Percentiles rank a stretch among this genome's conserved stretches.
phyloP scores from a whole-genome alignment of 495 filamentous ascomycete genomes.

The Penicillium mononematosum region DNA sequence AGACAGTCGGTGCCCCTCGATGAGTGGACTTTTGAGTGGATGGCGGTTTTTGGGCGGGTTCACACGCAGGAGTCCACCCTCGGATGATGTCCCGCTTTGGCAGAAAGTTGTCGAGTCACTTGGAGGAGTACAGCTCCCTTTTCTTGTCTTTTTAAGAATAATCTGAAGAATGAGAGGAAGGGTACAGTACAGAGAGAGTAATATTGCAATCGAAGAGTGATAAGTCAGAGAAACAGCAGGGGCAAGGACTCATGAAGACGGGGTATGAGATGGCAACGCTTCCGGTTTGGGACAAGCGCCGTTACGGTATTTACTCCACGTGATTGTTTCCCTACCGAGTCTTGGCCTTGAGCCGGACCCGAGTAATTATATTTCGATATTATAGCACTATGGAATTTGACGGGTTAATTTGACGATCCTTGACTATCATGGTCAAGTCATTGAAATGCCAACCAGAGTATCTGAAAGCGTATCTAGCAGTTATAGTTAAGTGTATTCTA shows the following conservation, averaged over 20 bases:
- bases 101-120: constrained; percentile 14
- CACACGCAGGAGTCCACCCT: constrained; percentile 38
- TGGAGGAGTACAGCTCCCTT: constrained; percentile 14
- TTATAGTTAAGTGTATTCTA: not conserved
- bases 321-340: constrained; percentile 12
- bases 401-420: not conserved
- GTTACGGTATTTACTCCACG: constrained; percentile 30
- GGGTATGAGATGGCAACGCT: constrained; percentile 20
- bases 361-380: not conserved
- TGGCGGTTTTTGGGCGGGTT: constrained; percentile 38
- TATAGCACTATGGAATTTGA: not conserved
- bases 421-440: not conserved
- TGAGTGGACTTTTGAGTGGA: constrained; percentile 38
- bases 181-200: not conserved
- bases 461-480: constrained; percentile 3
- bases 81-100: constrained; percentile 47
- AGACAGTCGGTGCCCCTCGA: constrained; percentile 46
- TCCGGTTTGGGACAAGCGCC: constrained; percentile 26
- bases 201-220: constrained; percentile 3
- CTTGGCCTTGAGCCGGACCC: not conserved
- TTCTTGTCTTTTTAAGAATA: constrained; percentile 6
- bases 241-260: constrained; percentile 14
- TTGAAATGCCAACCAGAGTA: not conserved
- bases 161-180: not conserved
- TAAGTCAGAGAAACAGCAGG: constrained; percentile 9